Percentiles rank a stretch among this genome's conserved stretches.
These are phyloP conservation scores for Pleurotus platypus DNA, from an alignment of 768 basidiomycete species.

Conservation along the genomic window DNA sequence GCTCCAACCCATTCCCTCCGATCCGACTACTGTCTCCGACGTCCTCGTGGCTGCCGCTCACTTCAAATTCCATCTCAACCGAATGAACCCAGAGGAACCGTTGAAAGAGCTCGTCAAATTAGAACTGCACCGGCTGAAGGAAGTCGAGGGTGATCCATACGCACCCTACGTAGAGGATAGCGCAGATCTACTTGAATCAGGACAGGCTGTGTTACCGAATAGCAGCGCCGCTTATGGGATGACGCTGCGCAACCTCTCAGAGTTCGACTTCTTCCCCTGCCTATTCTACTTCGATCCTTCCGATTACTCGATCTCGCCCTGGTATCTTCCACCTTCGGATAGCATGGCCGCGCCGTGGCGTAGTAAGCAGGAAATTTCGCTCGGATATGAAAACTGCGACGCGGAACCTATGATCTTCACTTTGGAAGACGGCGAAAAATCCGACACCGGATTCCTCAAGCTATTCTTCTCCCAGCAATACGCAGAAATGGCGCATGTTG, in stretches of 20 bases:
- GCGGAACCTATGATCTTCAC: constrained; percentile 26
- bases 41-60: constrained; percentile 10
- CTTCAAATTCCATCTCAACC: constrained; percentile 26
- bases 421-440: constrained; percentile 22
- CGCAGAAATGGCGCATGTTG: not conserved
- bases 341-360: constrained; percentile 1
- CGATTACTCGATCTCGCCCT: constrained; percentile 27
- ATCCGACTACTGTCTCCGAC: not conserved
- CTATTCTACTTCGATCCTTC: constrained; percentile 40
- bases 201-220: constrained; percentile 13
- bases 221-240: constrained; percentile 26
- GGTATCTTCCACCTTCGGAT: constrained; percentile 24
- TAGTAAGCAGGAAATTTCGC: constrained; percentile 15
- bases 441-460: constrained; percentile 41
- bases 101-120: constrained; percentile 19
- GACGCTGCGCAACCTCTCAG: constrained; percentile 28
- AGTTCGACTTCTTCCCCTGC: constrained; percentile 31
- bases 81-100: constrained; percentile 16
- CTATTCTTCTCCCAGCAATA: constrained; percentile 23
- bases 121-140: constrained; percentile 15
- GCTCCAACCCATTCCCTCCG: not conserved
- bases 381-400: constrained; percentile 39
- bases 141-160: not conserved
- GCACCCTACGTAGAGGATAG: not conserved
- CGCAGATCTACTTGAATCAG: not conserved